A percentile compares a stretch with the other conserved stretches of the same genome.
These are phyloP conservation scores for Alternaria hordeiaustralica DNA, from an alignment of 2,329 filamentous ascomycete species.

Conservation along the genomic window DNA sequence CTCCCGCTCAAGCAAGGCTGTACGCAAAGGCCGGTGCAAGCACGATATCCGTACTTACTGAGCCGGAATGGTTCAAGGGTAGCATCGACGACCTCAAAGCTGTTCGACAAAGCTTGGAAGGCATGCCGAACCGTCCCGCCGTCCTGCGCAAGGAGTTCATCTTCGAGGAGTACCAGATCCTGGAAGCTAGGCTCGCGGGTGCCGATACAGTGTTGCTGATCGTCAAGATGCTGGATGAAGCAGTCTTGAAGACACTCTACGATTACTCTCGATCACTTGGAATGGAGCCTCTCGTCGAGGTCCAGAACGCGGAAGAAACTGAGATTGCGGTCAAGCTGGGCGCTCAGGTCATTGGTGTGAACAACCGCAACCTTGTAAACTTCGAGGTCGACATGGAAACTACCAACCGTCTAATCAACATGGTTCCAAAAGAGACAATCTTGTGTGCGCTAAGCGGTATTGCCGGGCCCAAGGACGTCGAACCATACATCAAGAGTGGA, in stretches of 20 bases:
- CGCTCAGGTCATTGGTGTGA: conserved; percentile 91
- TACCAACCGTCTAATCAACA: conserved; percentile 83
- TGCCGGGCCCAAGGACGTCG: conserved; percentile 84
- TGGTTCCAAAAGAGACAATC: conserved; percentile 84
- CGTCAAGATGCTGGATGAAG: conserved; percentile 92
- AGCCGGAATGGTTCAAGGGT: conserved; percentile 99
- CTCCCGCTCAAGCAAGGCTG: conserved; percentile 85
- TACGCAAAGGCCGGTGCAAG: conserved; percentile 95
- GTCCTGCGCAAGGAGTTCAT: conserved; percentile 96
- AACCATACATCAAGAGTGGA: conserved; percentile 84
- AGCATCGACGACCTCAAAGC: conserved; percentile 90
- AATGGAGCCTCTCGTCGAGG: conserved; percentile 97
- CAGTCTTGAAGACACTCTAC: conserved; percentile 78
- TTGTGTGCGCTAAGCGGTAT: conserved; percentile 96
- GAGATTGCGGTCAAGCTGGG: conserved; percentile 83
- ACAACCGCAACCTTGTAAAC: conserved; percentile 94
- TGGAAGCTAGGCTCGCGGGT: conserved; percentile 90
- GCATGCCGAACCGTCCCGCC: conserved; percentile 90
- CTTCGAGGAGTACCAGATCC: conserved; percentile 97
- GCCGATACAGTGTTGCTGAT: conserved; percentile 95
- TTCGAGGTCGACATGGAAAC: conserved; percentile 97
- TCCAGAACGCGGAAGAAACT: conserved; percentile 95
- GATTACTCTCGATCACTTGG: conserved; percentile 86
- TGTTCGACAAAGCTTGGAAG: conserved; percentile 86
- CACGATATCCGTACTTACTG: conserved; percentile 97